phyloP scores from a whole-genome alignment of 805 yeast genomes.

The Metschnikowia drakensbergensis region DNA sequence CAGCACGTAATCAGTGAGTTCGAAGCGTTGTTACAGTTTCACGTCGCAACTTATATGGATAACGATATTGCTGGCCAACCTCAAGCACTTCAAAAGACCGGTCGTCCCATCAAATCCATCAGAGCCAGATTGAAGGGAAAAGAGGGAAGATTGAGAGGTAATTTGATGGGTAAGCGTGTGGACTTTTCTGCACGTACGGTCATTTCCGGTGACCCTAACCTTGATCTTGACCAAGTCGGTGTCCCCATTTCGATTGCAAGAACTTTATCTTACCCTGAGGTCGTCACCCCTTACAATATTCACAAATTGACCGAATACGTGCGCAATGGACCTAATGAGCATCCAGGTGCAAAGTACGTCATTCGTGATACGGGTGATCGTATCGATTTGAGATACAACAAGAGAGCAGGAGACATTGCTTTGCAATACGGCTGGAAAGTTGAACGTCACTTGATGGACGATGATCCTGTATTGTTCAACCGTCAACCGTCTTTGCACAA shows the following conservation, averaged over 20 bases:
- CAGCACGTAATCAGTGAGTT: conserved; percentile 97
- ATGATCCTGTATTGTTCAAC: conserved; percentile 95
- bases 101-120: conserved; percentile 96
- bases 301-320: conserved; percentile 90
- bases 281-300: conserved; percentile 95
- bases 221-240: conserved; percentile 97
- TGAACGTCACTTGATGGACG: conserved; percentile 95
- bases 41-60: conserved; percentile 99
- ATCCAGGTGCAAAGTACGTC: conserved; percentile 98
- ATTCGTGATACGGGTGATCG: conserved; percentile 99
- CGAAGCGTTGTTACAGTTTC: conserved; percentile 92
- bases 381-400: conserved; percentile 93
- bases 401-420: conserved; percentile 97
- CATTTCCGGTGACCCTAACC: conserved; percentile 97
- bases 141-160: conserved; percentile 98
- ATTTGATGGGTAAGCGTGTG: conserved; percentile 98
- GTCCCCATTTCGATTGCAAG: conserved; percentile 96
- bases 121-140: conserved; percentile 99
- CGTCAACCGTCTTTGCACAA: conserved; percentile 99
- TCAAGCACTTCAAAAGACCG: conserved; percentile 96
- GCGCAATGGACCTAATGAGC: conserved; percentile 97
- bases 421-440: conserved; percentile 99
- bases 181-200: conserved; percentile 99
- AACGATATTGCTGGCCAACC: conserved; percentile 99
- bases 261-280: conserved; percentile 93